Evolutionary conservation across 2,329 filamentous ascomycete species (phyloP), one percentile per base, ranked within the genome.

Genomic region (Fusarium phyllophilum): DNA sequence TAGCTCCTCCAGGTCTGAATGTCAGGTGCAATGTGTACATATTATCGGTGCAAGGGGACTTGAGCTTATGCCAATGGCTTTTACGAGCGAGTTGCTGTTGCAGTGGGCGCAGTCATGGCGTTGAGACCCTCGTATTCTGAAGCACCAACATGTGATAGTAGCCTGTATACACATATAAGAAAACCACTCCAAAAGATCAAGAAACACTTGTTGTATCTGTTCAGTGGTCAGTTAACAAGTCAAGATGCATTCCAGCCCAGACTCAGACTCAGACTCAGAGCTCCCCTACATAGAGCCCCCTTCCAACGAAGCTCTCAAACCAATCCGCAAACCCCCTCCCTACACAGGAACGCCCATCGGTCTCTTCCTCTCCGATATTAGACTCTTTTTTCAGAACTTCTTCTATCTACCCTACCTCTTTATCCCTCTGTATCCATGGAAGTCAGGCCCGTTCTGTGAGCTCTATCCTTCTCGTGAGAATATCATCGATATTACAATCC

Each of bases 51-150:
- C n/a, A 11, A 11, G 11, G 22, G 11, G 9, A 24, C n/a, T 24
- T 17, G 7, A 0, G 41, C n/a, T 15, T 44, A 24, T 41, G 7
- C 15, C 11, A n/a, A 24, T 13, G 26, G 52, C 86, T 85, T 78
- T 76, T 90, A 87, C 1, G 86, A 82, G 80, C 92, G 91, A 5
- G 91, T 93, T 7, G 87, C 89, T 15, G 81, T 89, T 88, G 81
- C 92, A 92, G 36, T 92, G 85, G 78, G 92, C 92, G 8, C 75
- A 78, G 79, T 93, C 33, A 52, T 54, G n/a, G 31, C 39, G 62
- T 42, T 26, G 29, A 54, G 22, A 34, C 39, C 39, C 31, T 31
- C 49, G 48, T 34, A 51, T 51, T 68, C 18, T 24, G 45, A 22
- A 48, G 26, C 13, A 29, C 26, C 59, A 24, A 12, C 58, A 56